A percentile compares a stretch with the other conserved stretches of the same genome.
phyloP scores from a whole-genome alignment of 2,329 filamentous ascomycete genomes.

The Boeremia lycopersici region DNA sequence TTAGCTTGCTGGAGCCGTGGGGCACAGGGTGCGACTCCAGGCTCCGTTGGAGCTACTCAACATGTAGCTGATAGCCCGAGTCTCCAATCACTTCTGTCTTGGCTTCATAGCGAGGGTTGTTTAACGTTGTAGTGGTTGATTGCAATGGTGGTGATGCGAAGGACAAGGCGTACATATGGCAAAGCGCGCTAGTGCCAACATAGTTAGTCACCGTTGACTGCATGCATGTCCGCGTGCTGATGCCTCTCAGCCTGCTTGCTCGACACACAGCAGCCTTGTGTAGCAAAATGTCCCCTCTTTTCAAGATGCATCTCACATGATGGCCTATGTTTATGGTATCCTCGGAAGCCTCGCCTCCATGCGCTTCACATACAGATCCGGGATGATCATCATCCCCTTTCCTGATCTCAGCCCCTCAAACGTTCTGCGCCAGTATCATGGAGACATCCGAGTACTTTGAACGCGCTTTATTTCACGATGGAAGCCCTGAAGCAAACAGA shows the following conservation, averaged over 20 bases:
- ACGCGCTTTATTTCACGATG: slow-evolving; percentile 1
- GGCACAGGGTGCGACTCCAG: neutral
- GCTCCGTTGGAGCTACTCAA: too few species aligned
- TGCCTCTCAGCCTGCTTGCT: neutral
- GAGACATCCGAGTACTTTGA: neutral
- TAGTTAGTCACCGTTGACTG: neutral
- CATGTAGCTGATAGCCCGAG: too few species aligned
- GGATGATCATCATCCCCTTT: neutral
- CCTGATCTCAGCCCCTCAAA: neutral
- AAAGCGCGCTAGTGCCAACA: neutral
- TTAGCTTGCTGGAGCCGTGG: neutral
- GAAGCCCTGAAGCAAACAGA: neutral
- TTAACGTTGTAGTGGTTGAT: neutral
- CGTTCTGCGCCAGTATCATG: neutral
- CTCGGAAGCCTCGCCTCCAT: too few species aligned
- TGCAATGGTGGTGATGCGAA: neutral
- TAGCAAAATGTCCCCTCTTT: neutral
- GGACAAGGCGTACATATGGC: neutral
- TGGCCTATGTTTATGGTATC: neutral
- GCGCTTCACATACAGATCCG: neutral
- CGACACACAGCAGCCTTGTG: neutral
- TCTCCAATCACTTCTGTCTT: neutral
- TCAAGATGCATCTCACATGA: neutral
- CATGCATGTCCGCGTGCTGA: neutral
- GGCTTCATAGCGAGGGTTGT: neutral